Base-by-base conservation (phyloP, 352 stramenopile genomes). In the Pythium rishiriense region DNA sequence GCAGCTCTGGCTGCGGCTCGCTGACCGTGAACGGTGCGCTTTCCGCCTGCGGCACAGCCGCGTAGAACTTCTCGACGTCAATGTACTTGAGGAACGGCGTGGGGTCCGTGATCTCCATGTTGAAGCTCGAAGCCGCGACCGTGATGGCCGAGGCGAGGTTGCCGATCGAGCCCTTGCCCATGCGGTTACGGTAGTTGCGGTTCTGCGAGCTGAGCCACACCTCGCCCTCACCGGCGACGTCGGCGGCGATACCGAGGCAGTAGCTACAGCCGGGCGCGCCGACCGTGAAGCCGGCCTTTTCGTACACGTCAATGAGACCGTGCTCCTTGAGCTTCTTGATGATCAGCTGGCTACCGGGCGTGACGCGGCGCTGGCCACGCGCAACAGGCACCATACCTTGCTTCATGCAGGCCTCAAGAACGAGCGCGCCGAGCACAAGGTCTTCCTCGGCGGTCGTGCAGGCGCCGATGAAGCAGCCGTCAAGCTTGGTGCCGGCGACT, bases 151-250 rank as follows among this genome's bases (percentile, higher is more conserved):
- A 93, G 37, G 81, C 83, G 42, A 95, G 64, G 72, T 95, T 91
- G 19, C 74, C 81, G 60, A 93, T 93, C 19, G 83, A 93, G 31
- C 84, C 85, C 56, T 80, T 82, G 53, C 86, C 86, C 86, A 95
- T 95, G 49, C 86, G 86, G 78, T 93, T 93, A 55, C 85, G 81
- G 74, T 92, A 95, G 73, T 95, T 95, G 24, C 86, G 84, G 73
- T 95, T 95, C 78, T 93, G 84, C 46, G 65, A 80, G 29, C 73
- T 87, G 54, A 95, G 83, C 85, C 86, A 93, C 52, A 95, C 86
- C 45, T 95, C 85, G 54, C 89, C 85, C 55, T 93, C 84, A 10
- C 79, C 79, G 4, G 85, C 84, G 8, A 95, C 84, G 52, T 93
- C 86, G n/a, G 84, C 85, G 42, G 81, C 86, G 28, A 95, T 93